Base-by-base conservation (phyloP, 192 early-diverging fungal species). In the Coemansia sp. region DNA sequence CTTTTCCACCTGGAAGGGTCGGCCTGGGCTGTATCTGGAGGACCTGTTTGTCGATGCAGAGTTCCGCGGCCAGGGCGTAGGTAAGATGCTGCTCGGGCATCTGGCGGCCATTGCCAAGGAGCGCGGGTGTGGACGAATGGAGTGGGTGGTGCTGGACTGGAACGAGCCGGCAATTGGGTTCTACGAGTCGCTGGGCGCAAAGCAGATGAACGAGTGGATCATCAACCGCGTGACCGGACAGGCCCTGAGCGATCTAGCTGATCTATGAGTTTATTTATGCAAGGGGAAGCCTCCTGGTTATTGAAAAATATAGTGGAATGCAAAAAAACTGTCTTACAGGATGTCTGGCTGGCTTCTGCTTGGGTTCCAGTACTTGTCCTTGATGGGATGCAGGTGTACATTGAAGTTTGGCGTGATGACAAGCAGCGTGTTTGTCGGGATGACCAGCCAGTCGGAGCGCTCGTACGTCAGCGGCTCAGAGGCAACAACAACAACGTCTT, bases 91-190 rank as follows among this genome's bases (percentile, higher is more conserved):
- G 57, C 67, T 96, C 59, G 72, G 67, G 23, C 82, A 90, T 44
- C 68, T 96, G 19, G 91, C 90, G n/a, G 55, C 62, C 0, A 73
- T 87, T 10, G 90, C 90, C 0, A 79, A 64, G 20, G 73, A 86
- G 30, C 77, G 84, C 48, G 80, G 87, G 25, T 93, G 91, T 42
- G 88, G 86, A 7, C 75, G 94, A 3, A 76, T 92, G 62, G 92
- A 93, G 67, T 96, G 94, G 94, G 74, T 83, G 4, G 92, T 91
- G 9, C 58, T 96, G 29, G 89, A 93, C 57, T 96, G 88, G 88
- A 94, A 94, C 68, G 85, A 86, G 62, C 89, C 90, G 14, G 86
- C 90, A 2, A 88, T 87, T 33, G 73, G 84, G 65, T 94, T 94
- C 55, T 94, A 94, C 68, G 68, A 84, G 55, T 71, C 72, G 17